Conservation (phyloP, 2,329 filamentous ascomycete species). For the Huntiella savannae region DNA sequence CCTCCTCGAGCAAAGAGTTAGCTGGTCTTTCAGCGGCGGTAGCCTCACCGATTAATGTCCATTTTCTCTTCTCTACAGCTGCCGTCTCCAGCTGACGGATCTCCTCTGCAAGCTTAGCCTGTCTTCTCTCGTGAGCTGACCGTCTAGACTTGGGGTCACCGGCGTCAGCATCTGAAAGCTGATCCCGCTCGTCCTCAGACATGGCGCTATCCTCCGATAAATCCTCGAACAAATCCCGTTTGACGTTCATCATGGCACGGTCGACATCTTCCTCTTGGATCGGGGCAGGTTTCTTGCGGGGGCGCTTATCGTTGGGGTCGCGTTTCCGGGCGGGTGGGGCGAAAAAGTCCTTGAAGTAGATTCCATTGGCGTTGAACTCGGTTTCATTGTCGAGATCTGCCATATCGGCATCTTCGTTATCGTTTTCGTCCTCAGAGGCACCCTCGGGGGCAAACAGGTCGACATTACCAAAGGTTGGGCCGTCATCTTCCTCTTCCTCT, state of each 20-base stretch:
- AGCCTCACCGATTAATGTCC: slow-evolving; percentile 80
- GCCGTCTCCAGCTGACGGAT: slow-evolving; percentile 81
- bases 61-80: slow-evolving; percentile 75
- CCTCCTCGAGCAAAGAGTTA: slow-evolving; percentile 85
- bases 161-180: slow-evolving; percentile 45
- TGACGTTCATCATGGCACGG: slow-evolving; percentile 69
- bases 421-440: slow-evolving; percentile 38
- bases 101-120: slow-evolving; percentile 71
- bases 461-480: slow-evolving; percentile 68
- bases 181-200: slow-evolving; percentile 32
- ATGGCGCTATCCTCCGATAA: slow-evolving; percentile 48
- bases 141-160: slow-evolving; percentile 53
- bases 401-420: slow-evolving; percentile 28
- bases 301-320: slow-evolving; percentile 24
- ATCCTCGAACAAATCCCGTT: slow-evolving; percentile 79
- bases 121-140: slow-evolving; percentile 71
- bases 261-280: slow-evolving; percentile 49
- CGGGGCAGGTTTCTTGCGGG: slow-evolving; percentile 20
- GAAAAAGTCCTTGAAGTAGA: slow-evolving; percentile 89
- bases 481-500: slow-evolving; percentile 36
- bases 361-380: slow-evolving; percentile 58
- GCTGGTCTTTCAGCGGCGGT: slow-evolving; percentile 61
- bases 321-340: slow-evolving; percentile 52
- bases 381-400: slow-evolving; percentile 29
- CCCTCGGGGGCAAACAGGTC: slow-evolving; percentile 57